Conservation (phyloP, 129 eudicot species). For the Pseudognaphalium luteoalbum region DNA sequence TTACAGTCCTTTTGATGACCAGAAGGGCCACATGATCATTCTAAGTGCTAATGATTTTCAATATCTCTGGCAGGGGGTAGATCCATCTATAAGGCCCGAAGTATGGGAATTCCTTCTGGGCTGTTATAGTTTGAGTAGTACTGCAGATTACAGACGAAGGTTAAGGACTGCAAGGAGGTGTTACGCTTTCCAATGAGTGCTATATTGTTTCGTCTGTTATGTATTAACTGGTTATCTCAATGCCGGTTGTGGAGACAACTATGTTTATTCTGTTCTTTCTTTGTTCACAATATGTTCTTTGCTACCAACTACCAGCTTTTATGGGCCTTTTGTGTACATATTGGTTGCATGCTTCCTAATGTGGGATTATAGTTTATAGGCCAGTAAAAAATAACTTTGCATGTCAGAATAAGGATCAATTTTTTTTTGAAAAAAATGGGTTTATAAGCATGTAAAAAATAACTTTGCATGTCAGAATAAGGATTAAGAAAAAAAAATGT, state of each 20-base stretch:
- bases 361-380: constrained; percentile 2
- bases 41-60: constrained; percentile 2
- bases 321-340: constrained; percentile 15
- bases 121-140: constrained; percentile 84
- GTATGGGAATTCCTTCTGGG: constrained; percentile 99
- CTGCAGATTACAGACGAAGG: constrained; percentile 72
- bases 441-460: not conserved
- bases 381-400: not conserved
- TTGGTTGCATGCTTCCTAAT: not conserved
- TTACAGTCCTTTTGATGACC: not conserved
- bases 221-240: constrained; percentile 22
- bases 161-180: constrained; percentile 93
- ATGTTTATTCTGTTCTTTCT: not conserved
- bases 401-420: constrained; percentile 9
- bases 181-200: constrained; percentile 19
- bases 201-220: not conserved
- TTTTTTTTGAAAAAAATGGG: not conserved
- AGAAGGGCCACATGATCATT: not conserved
- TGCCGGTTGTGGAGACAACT: constrained; percentile 3
- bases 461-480: constrained; percentile 15
- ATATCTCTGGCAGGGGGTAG: constrained; percentile 70
- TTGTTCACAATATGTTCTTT: constrained; percentile 7
- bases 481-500: not conserved
- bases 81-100: constrained; percentile 94
- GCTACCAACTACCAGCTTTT: constrained; percentile 3